Conservation (phyloP, 2,329 filamentous ascomycete species). For the Furcasterigmium sp. region DNA sequence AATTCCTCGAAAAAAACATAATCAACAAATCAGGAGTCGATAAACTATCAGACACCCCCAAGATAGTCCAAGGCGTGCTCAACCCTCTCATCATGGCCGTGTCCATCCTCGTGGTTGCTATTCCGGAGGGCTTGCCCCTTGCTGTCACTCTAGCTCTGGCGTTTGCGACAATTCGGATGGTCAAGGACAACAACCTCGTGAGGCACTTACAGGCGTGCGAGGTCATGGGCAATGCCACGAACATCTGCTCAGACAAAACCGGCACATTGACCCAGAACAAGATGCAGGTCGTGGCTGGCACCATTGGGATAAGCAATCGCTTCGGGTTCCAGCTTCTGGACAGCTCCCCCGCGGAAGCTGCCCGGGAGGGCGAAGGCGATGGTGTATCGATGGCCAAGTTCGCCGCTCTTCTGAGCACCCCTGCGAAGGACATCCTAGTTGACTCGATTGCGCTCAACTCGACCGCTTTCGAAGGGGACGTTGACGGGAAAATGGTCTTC, state of each 20-base stretch:
- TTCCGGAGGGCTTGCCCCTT: slow-evolving; percentile 71
- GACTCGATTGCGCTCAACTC: slow-evolving; percentile 63
- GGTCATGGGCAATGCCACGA: slow-evolving; percentile 75
- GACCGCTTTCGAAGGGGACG: slow-evolving; percentile 71
- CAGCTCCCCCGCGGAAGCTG: slow-evolving; percentile 16
- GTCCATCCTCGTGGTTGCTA: slow-evolving; percentile 74
- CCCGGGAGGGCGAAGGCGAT: slow-evolving; percentile 29
- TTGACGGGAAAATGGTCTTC: slow-evolving; percentile 60
- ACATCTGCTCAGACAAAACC: slow-evolving; percentile 65
- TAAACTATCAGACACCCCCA: too few relatives aligned
- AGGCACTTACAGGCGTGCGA: slow-evolving; percentile 73
- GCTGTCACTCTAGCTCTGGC: slow-evolving; percentile 74
- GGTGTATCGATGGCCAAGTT: slow-evolving; percentile 36
- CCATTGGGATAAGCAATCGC: slow-evolving; percentile 48
- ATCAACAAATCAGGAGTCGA: too few relatives aligned
- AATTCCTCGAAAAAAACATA: too few relatives aligned
- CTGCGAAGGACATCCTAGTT: slow-evolving; percentile 47
- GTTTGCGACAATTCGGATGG: slow-evolving; percentile 72
- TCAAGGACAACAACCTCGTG: slow-evolving; percentile 73
- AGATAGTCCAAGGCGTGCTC: too few relatives aligned
- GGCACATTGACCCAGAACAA: slow-evolving; percentile 64
- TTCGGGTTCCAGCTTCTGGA: slow-evolving; percentile 40
- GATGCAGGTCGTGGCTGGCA: slow-evolving; percentile 61
- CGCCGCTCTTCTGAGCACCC: slow-evolving; percentile 35
- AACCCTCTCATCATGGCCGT: slow-evolving; percentile 74